Conservation (phyloP, 768 basidiomycete species). For the Tylopilus felleus region DNA sequence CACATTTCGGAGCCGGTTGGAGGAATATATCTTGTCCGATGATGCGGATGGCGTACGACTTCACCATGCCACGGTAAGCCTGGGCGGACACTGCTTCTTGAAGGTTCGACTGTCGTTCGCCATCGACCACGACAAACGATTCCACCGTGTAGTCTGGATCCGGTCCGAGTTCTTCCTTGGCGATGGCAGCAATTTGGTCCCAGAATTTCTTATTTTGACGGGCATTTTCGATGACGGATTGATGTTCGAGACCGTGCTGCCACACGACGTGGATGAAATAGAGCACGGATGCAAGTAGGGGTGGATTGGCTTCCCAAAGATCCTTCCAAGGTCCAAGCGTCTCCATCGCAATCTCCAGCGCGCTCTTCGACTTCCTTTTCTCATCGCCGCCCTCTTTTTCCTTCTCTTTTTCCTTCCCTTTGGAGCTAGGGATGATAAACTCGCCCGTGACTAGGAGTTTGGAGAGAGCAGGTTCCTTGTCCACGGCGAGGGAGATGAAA, state of each 20-base stretch:
- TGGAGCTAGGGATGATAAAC: slow-evolving; percentile 49
- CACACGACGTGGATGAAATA: slow-evolving; percentile 75
- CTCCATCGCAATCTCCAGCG: slow-evolving; percentile 63
- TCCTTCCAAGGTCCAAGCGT: slow-evolving; percentile 68
- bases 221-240: slow-evolving; percentile 49
- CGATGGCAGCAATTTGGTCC: slow-evolving; percentile 61
- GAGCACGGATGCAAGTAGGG: slow-evolving; percentile 68
- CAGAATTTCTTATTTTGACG: slow-evolving; percentile 64
- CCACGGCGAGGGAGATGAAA: slow-evolving; percentile 76
- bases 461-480: slow-evolving; percentile 83
- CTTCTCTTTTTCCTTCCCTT: slow-evolving; percentile 36
- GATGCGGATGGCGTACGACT: slow-evolving; percentile 73
- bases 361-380: slow-evolving; percentile 45
- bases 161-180: slow-evolving; percentile 68
- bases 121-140: slow-evolving; percentile 39
- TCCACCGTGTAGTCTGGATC: slow-evolving; percentile 63
- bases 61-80: slow-evolving; percentile 66
- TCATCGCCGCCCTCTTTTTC: slow-evolving; percentile 25
- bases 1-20: slow-evolving; percentile 43
- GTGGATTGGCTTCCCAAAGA: slow-evolving; percentile 75
- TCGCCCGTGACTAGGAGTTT: slow-evolving; percentile 75
- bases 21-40: slow-evolving; percentile 72
- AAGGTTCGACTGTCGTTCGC: slow-evolving; percentile 45
- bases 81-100: slow-evolving; percentile 62
- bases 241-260: slow-evolving; percentile 79